These are phyloP conservation scores for Boletales sp. DNA, from an alignment of 768 basidiomycete genomes.

Conservation along the genomic window DNA sequence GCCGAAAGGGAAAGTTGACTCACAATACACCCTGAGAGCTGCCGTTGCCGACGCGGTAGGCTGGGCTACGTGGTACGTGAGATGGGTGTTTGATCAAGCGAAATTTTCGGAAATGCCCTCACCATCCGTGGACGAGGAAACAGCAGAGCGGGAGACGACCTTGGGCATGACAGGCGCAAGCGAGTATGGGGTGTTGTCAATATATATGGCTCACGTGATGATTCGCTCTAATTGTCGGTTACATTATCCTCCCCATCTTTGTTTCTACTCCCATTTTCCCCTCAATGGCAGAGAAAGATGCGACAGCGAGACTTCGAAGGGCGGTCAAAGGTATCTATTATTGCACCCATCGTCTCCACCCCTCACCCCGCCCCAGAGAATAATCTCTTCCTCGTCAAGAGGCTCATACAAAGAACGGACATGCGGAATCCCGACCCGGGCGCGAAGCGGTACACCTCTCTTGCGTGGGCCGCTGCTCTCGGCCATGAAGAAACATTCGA, in stretches of 20 bases:
- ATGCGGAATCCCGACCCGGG: constrained; percentile 87
- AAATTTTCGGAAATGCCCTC: constrained; percentile 12
- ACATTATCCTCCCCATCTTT: constrained; percentile 11
- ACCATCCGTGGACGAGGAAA: constrained; percentile 89
- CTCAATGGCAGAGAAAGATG: constrained; percentile 80
- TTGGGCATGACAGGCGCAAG: constrained; percentile 66
- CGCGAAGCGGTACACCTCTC: constrained; percentile 72
- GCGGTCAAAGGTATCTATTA: constrained; percentile 66
- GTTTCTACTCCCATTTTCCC: constrained; percentile 19
- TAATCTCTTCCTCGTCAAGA: constrained; percentile 88
- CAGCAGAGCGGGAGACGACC: constrained; percentile 83
- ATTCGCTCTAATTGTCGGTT: constrained; percentile 26
- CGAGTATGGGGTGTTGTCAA: background rate
- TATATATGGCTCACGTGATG: constrained; percentile 23
- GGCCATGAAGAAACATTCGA: constrained; percentile 93
- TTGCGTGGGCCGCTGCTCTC: constrained; percentile 88
- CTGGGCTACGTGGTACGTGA: constrained; percentile 45
- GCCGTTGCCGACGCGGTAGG: constrained; percentile 78
- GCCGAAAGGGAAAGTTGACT: constrained; percentile 26
- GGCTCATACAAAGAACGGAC: constrained; percentile 81
- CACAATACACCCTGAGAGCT: constrained; percentile 79
- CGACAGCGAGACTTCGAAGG: constrained; percentile 66
- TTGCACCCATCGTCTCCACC: background rate
- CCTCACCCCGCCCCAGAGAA: constrained; percentile 59
- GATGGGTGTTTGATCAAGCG: background rate